phyloP scores from a whole-genome alignment of 2,329 filamentous ascomycete species.

The Diaporthe aspalathi region DNA sequence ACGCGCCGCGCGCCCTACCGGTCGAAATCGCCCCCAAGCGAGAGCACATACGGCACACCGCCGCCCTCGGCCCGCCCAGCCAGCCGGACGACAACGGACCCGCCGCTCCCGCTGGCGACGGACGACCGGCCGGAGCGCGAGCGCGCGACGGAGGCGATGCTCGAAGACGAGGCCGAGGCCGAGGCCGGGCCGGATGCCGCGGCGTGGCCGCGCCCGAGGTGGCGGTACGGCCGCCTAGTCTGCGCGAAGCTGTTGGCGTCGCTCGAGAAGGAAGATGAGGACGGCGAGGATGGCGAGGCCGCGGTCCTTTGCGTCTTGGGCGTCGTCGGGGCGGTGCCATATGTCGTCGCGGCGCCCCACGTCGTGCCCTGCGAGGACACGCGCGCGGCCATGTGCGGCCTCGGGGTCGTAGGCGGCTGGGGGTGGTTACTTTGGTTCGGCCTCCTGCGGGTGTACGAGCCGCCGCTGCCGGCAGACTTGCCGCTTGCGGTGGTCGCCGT shows the following conservation, averaged over 20 bases:
- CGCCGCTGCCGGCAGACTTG: conserved; percentile 2
- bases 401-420: conserved; percentile 18
- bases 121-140: conserved; percentile 44
- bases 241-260: conserved; percentile 57
- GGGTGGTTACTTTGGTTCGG: neutral
- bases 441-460: conserved; percentile 39
- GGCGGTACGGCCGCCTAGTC: conserved; percentile 54
- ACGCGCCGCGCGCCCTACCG: neutral
- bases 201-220: conserved; percentile 42
- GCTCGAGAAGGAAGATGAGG: conserved; percentile 47
- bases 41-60: conserved; percentile 54
- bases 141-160: conserved; percentile 44
- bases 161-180: conserved; percentile 50
- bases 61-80: conserved; percentile 51
- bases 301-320: conserved; percentile 57
- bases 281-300: conserved; percentile 49
- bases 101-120: conserved; percentile 47
- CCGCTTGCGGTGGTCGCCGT: conserved; percentile 33
- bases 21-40: conserved; percentile 40
- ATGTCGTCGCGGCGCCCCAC: conserved; percentile 49
- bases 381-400: conserved; percentile 48
- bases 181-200: neutral
- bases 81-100: conserved; percentile 59
- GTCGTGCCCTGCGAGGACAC: conserved; percentile 58
- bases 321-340: conserved; percentile 66